Base-by-base conservation (phyloP, 371 early-diverging fungal species). In the Mucor indicus region DNA sequence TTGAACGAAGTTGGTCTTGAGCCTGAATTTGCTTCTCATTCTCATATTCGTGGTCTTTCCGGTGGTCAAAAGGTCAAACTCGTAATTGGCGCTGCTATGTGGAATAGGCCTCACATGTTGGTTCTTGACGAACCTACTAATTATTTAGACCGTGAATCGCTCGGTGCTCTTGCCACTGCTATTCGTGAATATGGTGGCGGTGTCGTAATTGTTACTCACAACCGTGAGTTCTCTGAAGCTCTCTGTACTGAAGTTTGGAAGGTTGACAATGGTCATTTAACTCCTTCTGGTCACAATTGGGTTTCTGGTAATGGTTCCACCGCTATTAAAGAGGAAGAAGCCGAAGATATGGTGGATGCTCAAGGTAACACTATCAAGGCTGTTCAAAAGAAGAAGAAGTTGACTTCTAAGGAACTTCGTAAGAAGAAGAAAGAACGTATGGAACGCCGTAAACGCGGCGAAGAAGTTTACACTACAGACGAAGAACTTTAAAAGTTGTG, bases 41-140 rank as follows among this genome's bases (percentile, higher is more conserved):
- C 79, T 62, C 87, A 81, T 57, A 89, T 91, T 74, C 81, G 81
- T 69, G 89, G 87, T 74, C 79, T 94, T 17, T 90, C 91, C 49
- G 95, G 92, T 66, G 92, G 95, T 47, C 92, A 94, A 63, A 94
- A 94, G 79, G 90, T 88, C 67, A 87, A 90, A 80, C 80, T 94
- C 21, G 90, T 89, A 35, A 79, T 92, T 49, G 91, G 84, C 50
- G 89, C 88, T 48, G 84, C 87, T 50, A 84, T 87, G 84, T 89
- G 89, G 88, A 79, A 83, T 71, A 78, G 81, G 52, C 92, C 92
- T 50, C 91, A 92, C 67, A 83, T 92, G 63, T 62, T 94, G 47
- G 90, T 92, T 53, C 72, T 91, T 56, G 92, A 94, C 64, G 92
- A 94, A 70, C 92, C 92, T 55, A 92, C 91, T 64, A 89, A 89